Evolutionary conservation across 495 filamentous ascomycete genomes (phyloP), one percentile per base, ranked within the genome.

Genomic region (Tuber borchii): DNA sequence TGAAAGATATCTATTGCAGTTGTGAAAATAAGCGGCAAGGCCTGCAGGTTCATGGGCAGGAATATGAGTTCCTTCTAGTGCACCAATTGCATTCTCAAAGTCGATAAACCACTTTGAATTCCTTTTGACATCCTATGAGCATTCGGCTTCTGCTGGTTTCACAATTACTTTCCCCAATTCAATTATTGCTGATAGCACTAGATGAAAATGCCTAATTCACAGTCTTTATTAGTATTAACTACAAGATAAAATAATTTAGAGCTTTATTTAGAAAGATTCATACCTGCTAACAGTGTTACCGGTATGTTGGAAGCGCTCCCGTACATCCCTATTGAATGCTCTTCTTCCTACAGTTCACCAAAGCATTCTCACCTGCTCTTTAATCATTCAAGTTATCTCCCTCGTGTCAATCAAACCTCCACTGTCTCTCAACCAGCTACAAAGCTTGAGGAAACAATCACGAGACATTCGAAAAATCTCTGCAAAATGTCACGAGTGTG

Each of bases 11-110:
- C 22, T 2, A 2, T 26, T 56, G 1, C 8, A 0, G 9, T 56
- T 56, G 0, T 7, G 22, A 56, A 56, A 56, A 2, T 0, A 0
- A 3, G 9, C 48, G 0, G 22, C 7, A 0, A 12, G 1, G 0
- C 2, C 2, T 10, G 48, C 0, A 2, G 48, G 48, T 56, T 26
- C 48, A 51, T 51, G 8, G 22, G 48, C 22, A 12, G 48, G 48
- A n/a, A 56, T 56, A 26, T 56, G 48, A 22, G 48, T 56, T 10
- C 22, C 9, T 0, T 56, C 22, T 1, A 26, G 7, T 1, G 48
- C 48, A 0, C 48, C 8, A 56, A 56, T 56, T 12, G 2, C 22
- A 56, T 56, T 0, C 48, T 56, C 0, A 56, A 56, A 56, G 0
- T 12, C n/a, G 9, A 22, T 22, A 12, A n/a, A 26, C 0, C 12